A percentile compares a stretch with the other conserved stretches of the same genome.
These are phyloP conservation scores for Acer campestre DNA, from an alignment of 345 rosid genomes.

Conservation along the genomic window DNA sequence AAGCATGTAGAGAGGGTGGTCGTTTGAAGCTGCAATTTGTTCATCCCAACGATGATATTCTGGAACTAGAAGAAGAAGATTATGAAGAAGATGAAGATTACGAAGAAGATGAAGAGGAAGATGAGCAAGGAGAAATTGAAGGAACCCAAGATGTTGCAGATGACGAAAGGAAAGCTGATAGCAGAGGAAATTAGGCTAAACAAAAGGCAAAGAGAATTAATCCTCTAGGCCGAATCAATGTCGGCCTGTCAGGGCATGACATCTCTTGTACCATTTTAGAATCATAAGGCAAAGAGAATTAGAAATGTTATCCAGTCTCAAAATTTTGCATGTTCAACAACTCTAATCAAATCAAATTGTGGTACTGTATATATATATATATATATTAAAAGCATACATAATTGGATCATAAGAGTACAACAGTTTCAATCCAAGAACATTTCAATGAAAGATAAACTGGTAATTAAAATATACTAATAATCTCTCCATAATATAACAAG, in stretches of 20 bases:
- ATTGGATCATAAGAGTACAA: background rate
- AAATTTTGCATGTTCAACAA: background rate
- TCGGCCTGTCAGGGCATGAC: background rate
- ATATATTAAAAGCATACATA: background rate
- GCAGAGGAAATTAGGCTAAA: background rate
- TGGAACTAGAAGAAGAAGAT: conserved; percentile 33
- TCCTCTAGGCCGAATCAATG: background rate
- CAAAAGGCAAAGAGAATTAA: too few relatives aligned
- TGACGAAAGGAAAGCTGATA: background rate
- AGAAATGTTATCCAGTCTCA: background rate
- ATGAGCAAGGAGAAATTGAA: conserved; percentile 10
- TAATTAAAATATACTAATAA: background rate
- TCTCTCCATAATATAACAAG: background rate
- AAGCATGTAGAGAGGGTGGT: conserved; percentile 79
- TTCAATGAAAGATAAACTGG: background rate
- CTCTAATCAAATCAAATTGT: background rate
- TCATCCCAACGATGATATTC: conserved; percentile 55
- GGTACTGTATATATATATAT: background rate
- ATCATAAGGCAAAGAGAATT: background rate
- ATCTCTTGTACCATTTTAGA: background rate
- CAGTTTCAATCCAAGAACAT: background rate
- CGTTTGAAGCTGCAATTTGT: conserved; percentile 70
- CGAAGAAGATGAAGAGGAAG: conserved; percentile 27
- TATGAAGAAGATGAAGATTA: conserved; percentile 19
- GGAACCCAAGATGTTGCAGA: conserved; percentile 6